Evolutionary conservation across 257 asterid species (phyloP), one percentile per base, ranked within the genome.

Genomic region (Eucommia ulmoides): DNA sequence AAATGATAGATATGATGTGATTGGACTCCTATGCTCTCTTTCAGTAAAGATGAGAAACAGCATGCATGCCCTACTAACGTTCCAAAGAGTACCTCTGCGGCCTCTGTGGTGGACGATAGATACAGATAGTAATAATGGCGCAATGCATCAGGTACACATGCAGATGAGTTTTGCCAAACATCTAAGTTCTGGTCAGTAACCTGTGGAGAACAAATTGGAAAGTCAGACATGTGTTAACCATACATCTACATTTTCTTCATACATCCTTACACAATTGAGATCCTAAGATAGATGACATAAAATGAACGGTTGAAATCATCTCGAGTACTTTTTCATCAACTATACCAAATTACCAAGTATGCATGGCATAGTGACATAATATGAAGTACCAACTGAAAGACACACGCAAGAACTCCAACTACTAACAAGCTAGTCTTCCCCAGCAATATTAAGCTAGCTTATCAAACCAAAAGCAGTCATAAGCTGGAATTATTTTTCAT

Each of bases 41-140:
- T 35, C 2, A 35, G 44, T 2, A 35, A 35, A 35, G n/a, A 15
- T 35, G 44, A 35, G n/a, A 35, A 35, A 35, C 11, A 35, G 16
- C 44, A 4, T 35, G 44, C 44, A n/a, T n/a, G n/a, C n/a, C 38
- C 38, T 29, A 29, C 12, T 7, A 12, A 12, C 12, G 8, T 29
- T 29, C 38, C 49, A 56, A 51, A 58, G 65, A 24, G 41, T 75
- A 91, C 99, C 99, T 77, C 89, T 49, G 99, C 95, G 53, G 87
- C 93, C 67, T 76, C 96, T 47, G 84, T 69, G 53, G 89, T 69
- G 26, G 99, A 76, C 60, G 92, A 91, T 61, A 91, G 81, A 68
- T 76, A 79, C 63, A 83, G 88, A 68, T 83, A 86, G 70, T 91
- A 91, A 64, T 91, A 86, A 72, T 81, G 99, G 57, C 99, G 87